A percentile compares a stretch with the other conserved stretches of the same genome.
Conservation (phyloP, 1,284 basidiomycete species). For the Marasmius oreades region DNA sequence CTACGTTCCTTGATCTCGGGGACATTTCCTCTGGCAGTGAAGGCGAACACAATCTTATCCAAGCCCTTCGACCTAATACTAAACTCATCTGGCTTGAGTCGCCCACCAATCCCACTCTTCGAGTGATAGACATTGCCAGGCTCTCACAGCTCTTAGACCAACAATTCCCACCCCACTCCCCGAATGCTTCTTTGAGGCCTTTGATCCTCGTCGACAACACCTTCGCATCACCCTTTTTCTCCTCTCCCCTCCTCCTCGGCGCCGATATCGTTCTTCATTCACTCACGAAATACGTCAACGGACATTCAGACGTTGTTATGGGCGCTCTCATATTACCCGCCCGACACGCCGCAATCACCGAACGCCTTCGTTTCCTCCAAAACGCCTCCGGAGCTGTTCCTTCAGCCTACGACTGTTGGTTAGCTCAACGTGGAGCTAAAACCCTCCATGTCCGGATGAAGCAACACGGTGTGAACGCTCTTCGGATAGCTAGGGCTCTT, state of each 20-base stretch:
- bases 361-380: constrained; percentile 83
- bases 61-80: constrained; percentile 73
- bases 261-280: constrained; percentile 83
- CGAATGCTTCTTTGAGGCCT: constrained; percentile 41
- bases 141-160: constrained; percentile 50
- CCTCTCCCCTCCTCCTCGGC: constrained; percentile 82
- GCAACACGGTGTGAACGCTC: constrained; percentile 82
- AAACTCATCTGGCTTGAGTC: constrained; percentile 96
- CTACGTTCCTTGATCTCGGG: constrained; percentile 86
- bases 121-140: constrained; percentile 75
- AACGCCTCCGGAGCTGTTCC: constrained; percentile 90
- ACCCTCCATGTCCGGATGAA: constrained; percentile 87
- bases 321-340: constrained; percentile 75
- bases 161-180: constrained; percentile 49
- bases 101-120: constrained; percentile 93
- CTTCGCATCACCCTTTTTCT: constrained; percentile 90
- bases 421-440: constrained; percentile 89
- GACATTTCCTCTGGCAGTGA: constrained; percentile 33
- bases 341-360: constrained; percentile 43
- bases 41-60: constrained; percentile 56
- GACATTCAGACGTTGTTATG: constrained; percentile 91
- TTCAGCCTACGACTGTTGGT: constrained; percentile 87
- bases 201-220: constrained; percentile 91
- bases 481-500: constrained; percentile 72
- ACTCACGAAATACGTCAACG: constrained; percentile 91